Evolutionary conservation across 768 basidiomycete species (phyloP).

Genomic region (Leccinum olivaceopallidum): DNA sequence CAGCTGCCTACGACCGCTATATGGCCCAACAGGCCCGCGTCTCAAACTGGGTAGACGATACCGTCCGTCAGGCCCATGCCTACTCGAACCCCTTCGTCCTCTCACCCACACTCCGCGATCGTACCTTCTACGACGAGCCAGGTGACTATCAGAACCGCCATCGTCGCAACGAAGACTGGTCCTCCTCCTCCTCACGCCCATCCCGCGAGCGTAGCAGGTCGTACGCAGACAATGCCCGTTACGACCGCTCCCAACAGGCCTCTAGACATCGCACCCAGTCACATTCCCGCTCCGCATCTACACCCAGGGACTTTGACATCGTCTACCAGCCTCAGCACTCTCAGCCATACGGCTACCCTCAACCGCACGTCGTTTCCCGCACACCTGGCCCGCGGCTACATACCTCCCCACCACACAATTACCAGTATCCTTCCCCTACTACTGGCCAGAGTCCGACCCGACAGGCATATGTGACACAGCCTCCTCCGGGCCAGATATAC

Average conservation of each 20-base stretch:
- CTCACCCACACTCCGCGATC: constrained; percentile 33
- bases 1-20: constrained; percentile 50
- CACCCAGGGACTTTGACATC: constrained; percentile 17
- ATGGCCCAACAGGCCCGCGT: constrained; percentile 49
- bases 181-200: constrained; percentile 23
- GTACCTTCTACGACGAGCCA: constrained; percentile 7
- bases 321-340: constrained; percentile 16
- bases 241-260: constrained; percentile 18
- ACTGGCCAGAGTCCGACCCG: constrained; percentile 16
- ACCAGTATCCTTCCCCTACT: constrained; percentile 19
- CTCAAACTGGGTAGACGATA: constrained; percentile 50
- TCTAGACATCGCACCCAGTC: constrained; percentile 27
- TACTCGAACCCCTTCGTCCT: constrained; percentile 32
- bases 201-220: constrained; percentile 26
- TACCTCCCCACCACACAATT: constrained; percentile 19
- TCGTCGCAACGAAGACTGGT: constrained; percentile 17
- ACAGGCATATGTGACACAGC: constrained; percentile 22
- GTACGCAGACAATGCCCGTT: constrained; percentile 21
- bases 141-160: not conserved
- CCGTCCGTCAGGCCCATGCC: constrained; percentile 29
- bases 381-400: constrained; percentile 18
- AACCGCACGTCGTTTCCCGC: constrained; percentile 15
- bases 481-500: constrained; percentile 33
- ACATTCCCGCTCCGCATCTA: constrained; percentile 24
- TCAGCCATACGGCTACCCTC: constrained; percentile 20